A percentile compares a stretch with the other conserved stretches of the same genome.
These are phyloP conservation scores for Hymenoscyphus fructigenus DNA, from an alignment of 2,329 filamentous ascomycete species.

Conservation along the genomic window DNA sequence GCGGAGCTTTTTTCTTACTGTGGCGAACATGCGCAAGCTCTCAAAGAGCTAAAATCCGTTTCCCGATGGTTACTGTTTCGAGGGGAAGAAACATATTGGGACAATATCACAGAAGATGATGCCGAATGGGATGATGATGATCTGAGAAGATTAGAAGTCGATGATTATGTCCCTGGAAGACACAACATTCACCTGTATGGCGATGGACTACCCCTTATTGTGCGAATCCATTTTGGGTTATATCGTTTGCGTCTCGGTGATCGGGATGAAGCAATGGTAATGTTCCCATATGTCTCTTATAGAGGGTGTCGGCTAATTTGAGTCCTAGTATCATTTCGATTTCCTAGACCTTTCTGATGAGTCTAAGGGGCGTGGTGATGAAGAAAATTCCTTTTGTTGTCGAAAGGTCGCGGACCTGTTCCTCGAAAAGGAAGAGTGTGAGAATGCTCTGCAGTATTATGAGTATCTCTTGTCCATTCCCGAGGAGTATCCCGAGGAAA, in stretches of 20 bases:
- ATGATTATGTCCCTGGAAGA: constrained; percentile 56
- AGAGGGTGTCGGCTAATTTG: constrained; percentile 13
- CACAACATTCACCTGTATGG: constrained; percentile 65
- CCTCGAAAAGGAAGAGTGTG: constrained; percentile 47
- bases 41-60: constrained; percentile 68
- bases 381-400: constrained; percentile 76
- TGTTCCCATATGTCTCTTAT: constrained; percentile 30
- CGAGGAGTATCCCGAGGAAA: constrained; percentile 48
- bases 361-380: constrained; percentile 49
- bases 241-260: constrained; percentile 72
- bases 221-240: constrained; percentile 80
- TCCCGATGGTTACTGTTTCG: constrained; percentile 83
- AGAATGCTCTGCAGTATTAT: constrained; percentile 58
- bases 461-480: constrained; percentile 51
- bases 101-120: constrained; percentile 69
- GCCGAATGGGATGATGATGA: constrained; percentile 84
- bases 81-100: constrained; percentile 73
- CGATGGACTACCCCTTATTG: constrained; percentile 70
- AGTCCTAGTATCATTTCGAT: constrained; percentile 59
- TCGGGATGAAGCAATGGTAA: constrained; percentile 70
- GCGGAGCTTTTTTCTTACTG: constrained; percentile 73
- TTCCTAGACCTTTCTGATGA: constrained; percentile 65
- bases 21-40: constrained; percentile 62
- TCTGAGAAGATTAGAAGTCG: constrained; percentile 61
- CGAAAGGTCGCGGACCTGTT: constrained; percentile 66